Evolutionary conservation across 306 rosid genomes (phyloP), one percentile per base, ranked within the genome.

Genomic region (Fragaria iinumae): DNA sequence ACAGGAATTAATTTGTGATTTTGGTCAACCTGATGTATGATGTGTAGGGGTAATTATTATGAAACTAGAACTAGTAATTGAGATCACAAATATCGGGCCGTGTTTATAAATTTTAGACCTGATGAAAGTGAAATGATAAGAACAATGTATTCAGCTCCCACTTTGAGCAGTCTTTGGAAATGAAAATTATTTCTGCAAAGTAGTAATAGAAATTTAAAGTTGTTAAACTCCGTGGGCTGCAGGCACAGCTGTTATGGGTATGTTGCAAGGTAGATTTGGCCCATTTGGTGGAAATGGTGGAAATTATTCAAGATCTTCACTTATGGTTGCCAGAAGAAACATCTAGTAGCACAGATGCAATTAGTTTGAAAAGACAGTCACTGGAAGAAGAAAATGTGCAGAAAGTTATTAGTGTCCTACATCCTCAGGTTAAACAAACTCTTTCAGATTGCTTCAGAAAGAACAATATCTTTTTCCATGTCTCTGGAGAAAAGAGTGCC

Each of bases 241-340:
- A 95, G 99, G 97, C 88, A 25, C 89, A 89, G 80, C 74, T 84
- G 23, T 75, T 95, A 71, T 84, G 86, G 92, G 77, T 83, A 25
- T 76, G 66, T 75, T 92, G 98, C 87, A 81, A 82, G 85, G 80
- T 82, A 77, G 96, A 88, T 77, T 85, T 91, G 76, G 77, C 77
- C 75, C 87, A 77, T 77, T 80, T 86, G 82, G 84, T 79, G 78
- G 84, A 87, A 79, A 82, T 86, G 82, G 84, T 79, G 78, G 84
- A 87, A 79, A 82, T 82, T 73, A 36, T 76, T 3, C 83, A 72
- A 67, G 86, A 82, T 76, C 69, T 74, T 66, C 85, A 80, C 39
- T 74, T 80, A n/a, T 83, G 91, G 85, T 80, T 85, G 57, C 76
- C 80, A 17, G 74, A 73, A 49, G 90, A 87, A 76, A 74, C 73